Base-by-base conservation (phyloP, 2,329 filamentous ascomycete genomes). In the Neoscytalidium dimidiatum region DNA sequence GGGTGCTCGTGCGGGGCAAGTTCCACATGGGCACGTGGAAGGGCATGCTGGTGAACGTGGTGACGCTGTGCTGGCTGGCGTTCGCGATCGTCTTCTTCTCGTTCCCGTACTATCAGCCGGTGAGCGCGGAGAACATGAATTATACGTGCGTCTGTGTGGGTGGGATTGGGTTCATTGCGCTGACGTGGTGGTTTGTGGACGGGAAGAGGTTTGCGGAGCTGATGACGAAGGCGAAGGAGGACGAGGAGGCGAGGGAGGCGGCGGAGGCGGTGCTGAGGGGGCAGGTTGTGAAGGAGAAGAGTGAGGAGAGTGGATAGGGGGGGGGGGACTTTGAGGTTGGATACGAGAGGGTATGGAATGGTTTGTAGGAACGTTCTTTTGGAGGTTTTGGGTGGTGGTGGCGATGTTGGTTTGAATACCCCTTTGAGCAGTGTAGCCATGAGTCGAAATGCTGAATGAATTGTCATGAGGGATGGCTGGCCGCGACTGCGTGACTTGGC, bases 111-210 rank as follows among this genome's bases (percentile, higher is more conserved):
- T 70, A 74, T 44, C 76, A 73, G 71, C 79, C 79, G 0, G 78
- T 80, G 8, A 64, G 48, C 33, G 69, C 69, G 1, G 66, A 67
- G 28, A 83, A 81, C 64, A 83, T 83, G 81, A 83, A 82, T 65
- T 83, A 83, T 67, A 83, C 81, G 1, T 83, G 81, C 53, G 79
- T 81, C 0, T 79, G 81, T 13, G 78, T 83, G 4, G 81, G 80
- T 1, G 80, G 75, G 0, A 73, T 79, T 29, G 65, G 80, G 7
- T 49, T 79, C 1, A 71, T 83, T 9, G 74, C 75, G 57, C 63
- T 77, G 2, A 67, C 65, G 0, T 82, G 80, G 81, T 83, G 80
- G 79, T 58, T 81, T n/a, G 73, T 81, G 60, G 79, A 74, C 1
- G 77, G 79, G 4, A 73, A 71, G 53, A 70, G 71, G 26, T 82